Evolutionary conservation across 2,329 filamentous ascomycete species (phyloP), one percentile per base, ranked within the genome.

Genomic region (Aspergillus fijiensis): DNA sequence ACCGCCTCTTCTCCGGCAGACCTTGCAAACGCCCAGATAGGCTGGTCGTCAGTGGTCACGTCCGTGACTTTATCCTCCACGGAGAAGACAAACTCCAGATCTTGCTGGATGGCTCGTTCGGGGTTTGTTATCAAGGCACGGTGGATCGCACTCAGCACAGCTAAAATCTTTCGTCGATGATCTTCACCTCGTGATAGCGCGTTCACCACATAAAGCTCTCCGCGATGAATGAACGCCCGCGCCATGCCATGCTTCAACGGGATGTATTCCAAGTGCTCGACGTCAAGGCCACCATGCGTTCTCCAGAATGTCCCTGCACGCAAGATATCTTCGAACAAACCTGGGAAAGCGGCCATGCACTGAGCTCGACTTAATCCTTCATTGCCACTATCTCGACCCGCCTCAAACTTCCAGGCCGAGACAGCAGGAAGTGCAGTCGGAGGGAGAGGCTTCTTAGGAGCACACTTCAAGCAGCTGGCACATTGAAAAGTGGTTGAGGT

Each of bases 21-120:
- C n/a, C 71, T 70, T 1, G 77, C 74, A 61, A 79, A 79, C 11
- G 75, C 76, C 80, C 80, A 80, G 4, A 82, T 58, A 16, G 79
- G 72, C 45, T 72, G 64, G 12, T 71, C 69, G 0, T 65, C 49
- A 33, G 69, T 72, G 5, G 71, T 71, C 7, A 76, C 72, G 63
- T 82, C 80, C 42, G 81, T 75, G 1, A 79, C 71, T 54, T 76
- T 77, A 55, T 77, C 75, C 59, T 77, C 75, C 19, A 76, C 68
- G 1, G 74, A 76, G 61, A 82, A 79, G 14, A 79, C 73, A 60
- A 82, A 82, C 60, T 82, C 80, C 45, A 81, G 75, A 56, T 81
- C 76, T 9, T 74, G 77, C n/a, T 77, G 69, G 1, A 64, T 65
- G 19, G 55, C 61, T 14, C 68, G 69, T 23, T 72, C 67, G 31